Evolutionary conservation across 768 basidiomycete genomes (phyloP), one percentile per base, ranked within the genome.

Genomic region (Suillus luteus): DNA sequence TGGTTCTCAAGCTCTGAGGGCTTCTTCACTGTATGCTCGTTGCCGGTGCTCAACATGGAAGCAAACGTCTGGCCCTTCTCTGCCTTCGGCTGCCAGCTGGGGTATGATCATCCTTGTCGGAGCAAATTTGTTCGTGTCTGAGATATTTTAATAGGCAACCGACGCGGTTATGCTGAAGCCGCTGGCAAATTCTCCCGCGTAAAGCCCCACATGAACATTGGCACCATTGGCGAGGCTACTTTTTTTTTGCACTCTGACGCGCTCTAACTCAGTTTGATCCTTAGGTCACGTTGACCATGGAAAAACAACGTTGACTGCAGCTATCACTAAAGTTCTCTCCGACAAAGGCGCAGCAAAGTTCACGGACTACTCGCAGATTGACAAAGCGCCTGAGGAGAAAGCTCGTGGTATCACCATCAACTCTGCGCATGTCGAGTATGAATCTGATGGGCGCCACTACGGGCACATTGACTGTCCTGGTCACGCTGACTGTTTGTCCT

Each of bases 351-450:
- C 87, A 62, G 89, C 82, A 70, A 79, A 82, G 75, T 99, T 99
- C 80, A 93, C 96, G 66, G 96, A 95, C 83, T 99, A 99, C 82
- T 86, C 84, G 57, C 88, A 95, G 78, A 99, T 99, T 71, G 97
- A 99, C 91, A 98, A 93, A 83, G 97, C 97, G 10, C 97, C 97
- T 3, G 97, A 99, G 79, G 97, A 99, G 82, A 96, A 95, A 79
- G 96, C 96, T 65, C 93, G 97, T 76, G 97, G 97, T 78, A 99
- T 99, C 79, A 99, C 97, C 66, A 99, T 99, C 79, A 95, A 96
- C 78, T 96, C 97, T 24, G 87, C 97, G 59, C 97, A 99, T 75
- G 95, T 99, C 75, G 97, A 99, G 77, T 99, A 99, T 76, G 95
- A 99, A 83, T 96, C 96, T 41, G 81, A 81, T 19, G 81, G 76